These are phyloP conservation scores for Cystofilobasidium ferigula DNA, from an alignment of 768 basidiomycete genomes.

Conservation along the genomic window DNA sequence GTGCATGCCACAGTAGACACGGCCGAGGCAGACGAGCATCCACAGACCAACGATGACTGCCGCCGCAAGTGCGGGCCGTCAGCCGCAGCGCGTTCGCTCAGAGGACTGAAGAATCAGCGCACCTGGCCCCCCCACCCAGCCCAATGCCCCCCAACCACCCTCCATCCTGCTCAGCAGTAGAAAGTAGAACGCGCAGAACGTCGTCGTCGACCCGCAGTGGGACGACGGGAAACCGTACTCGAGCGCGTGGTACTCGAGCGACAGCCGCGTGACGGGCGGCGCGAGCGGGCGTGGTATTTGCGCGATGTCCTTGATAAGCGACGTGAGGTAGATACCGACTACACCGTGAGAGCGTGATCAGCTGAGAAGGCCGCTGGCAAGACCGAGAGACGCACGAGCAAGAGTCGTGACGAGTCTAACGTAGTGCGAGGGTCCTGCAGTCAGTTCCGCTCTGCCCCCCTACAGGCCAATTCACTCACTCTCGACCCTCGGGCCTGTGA, in stretches of 20 bases:
- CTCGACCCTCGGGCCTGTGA: neutral
- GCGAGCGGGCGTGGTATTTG: slow-evolving; percentile 83
- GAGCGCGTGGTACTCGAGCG: slow-evolving; percentile 25
- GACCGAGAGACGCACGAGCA: slow-evolving; percentile 14
- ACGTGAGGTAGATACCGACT: slow-evolving; percentile 71
- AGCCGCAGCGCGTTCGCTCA: neutral
- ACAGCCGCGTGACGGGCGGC: slow-evolving; percentile 80
- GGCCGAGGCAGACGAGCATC: slow-evolving; percentile 45
- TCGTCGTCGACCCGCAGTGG: slow-evolving; percentile 76
- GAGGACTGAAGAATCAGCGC: too few species aligned
- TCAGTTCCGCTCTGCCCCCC: neutral
- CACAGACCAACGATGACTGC: slow-evolving; percentile 34
- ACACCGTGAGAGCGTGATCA: slow-evolving; percentile 57
- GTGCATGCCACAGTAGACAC: slow-evolving; percentile 81
- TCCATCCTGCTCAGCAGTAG: slow-evolving; percentile 21
- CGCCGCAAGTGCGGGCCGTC: neutral
- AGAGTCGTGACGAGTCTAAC: slow-evolving; percentile 27
- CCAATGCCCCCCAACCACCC: slow-evolving; percentile 12
- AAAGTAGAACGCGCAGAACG: slow-evolving; percentile 70
- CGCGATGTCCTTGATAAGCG: slow-evolving; percentile 68
- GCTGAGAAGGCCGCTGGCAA: slow-evolving; percentile 43
- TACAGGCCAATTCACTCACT: neutral
- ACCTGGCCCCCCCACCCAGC: neutral
- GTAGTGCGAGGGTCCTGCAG: neutral
- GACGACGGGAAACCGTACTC: slow-evolving; percentile 96